These are phyloP conservation scores for Mycena vitilis DNA, from an alignment of 768 basidiomycete species.

Conservation along the genomic window DNA sequence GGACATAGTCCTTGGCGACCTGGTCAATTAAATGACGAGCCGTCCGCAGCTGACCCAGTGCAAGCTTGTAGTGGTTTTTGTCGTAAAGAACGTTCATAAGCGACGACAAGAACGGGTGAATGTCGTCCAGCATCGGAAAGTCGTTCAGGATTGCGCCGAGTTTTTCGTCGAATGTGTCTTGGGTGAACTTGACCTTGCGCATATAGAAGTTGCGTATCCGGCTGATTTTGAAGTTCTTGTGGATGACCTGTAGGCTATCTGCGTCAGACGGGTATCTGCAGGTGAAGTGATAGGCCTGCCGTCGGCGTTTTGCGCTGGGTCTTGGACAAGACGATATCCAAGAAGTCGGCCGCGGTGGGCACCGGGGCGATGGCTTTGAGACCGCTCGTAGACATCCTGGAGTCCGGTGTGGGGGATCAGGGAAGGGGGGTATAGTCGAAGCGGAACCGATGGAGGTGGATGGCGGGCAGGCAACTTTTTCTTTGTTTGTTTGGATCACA, in stretches of 20 bases:
- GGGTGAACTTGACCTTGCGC: slow-evolving; percentile 99
- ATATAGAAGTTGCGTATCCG: slow-evolving; percentile 98
- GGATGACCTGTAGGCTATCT: slow-evolving; percentile 77
- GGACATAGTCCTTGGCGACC: slow-evolving; percentile 96
- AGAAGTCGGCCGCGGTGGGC: slow-evolving; percentile 93
- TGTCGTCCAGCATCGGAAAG: slow-evolving; percentile 97
- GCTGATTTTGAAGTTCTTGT: slow-evolving; percentile 99
- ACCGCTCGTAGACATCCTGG: slow-evolving; percentile 81
- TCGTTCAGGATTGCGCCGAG: slow-evolving; percentile 92
- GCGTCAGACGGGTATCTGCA: slow-evolving; percentile 4
- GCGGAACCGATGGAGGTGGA: slow-evolving; percentile 1
- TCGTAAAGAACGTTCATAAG: slow-evolving; percentile 99
- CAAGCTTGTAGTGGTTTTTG: slow-evolving; percentile 99
- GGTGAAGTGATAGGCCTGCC: slow-evolving; percentile 52
- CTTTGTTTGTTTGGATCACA: slow-evolving; percentile 1
- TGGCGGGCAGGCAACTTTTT: background rate
- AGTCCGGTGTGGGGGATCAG: background rate
- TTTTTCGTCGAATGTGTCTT: slow-evolving; percentile 97
- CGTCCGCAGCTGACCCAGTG: slow-evolving; percentile 95
- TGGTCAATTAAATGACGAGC: slow-evolving; percentile 96
- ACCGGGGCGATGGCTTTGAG: slow-evolving; percentile 99
- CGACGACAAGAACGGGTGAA: slow-evolving; percentile 96
- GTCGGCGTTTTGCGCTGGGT: slow-evolving; percentile 99
- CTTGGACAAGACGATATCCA: slow-evolving; percentile 93
- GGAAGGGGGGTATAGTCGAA: slow-evolving; percentile 4